Percentiles rank a stretch among this genome's conserved stretches.
Conservation (phyloP, 2,329 filamentous ascomycete species). For the Scedosporium minutisporum region DNA sequence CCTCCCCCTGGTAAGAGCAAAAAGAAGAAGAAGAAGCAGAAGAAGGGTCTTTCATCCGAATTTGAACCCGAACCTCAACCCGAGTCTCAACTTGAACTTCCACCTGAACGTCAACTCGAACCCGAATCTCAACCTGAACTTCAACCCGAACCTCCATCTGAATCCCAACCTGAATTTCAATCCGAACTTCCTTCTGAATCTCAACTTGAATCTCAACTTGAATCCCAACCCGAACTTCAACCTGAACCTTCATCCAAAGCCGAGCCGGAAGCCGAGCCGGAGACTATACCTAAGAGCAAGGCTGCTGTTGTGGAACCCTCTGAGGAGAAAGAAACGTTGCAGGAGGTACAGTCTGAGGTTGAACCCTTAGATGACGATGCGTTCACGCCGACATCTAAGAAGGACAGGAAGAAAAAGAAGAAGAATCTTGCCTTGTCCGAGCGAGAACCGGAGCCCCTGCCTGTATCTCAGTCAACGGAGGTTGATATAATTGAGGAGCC, state of each 20-base stretch:
- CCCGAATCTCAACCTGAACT: neutral
- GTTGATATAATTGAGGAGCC: neutral
- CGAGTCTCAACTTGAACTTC: neutral
- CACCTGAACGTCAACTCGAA: neutral
- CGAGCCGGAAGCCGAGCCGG: too few species aligned
- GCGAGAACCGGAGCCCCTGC: neutral
- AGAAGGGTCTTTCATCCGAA: too few species aligned
- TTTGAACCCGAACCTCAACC: neutral
- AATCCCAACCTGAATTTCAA: too few species aligned
- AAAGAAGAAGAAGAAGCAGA: too few species aligned
- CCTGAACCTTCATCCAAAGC: too few species aligned
- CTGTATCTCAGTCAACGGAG: neutral
- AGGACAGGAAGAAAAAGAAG: slow-evolving; percentile 12
- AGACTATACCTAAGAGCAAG: too few species aligned
- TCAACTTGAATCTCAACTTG: too few species aligned
- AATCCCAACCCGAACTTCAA: too few species aligned
- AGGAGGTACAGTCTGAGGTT: slow-evolving; percentile 7
- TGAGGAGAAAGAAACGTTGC: neutral
- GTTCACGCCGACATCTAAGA: slow-evolving; percentile 8
- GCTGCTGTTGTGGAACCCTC: neutral
- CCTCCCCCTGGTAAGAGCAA: too few species aligned
- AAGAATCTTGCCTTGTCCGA: neutral
- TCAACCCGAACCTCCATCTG: too few species aligned
- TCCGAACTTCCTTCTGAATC: too few species aligned
- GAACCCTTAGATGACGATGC: slow-evolving; percentile 7